Conservation (phyloP, 257 asterid species). For the Fraxinus excelsior region DNA sequence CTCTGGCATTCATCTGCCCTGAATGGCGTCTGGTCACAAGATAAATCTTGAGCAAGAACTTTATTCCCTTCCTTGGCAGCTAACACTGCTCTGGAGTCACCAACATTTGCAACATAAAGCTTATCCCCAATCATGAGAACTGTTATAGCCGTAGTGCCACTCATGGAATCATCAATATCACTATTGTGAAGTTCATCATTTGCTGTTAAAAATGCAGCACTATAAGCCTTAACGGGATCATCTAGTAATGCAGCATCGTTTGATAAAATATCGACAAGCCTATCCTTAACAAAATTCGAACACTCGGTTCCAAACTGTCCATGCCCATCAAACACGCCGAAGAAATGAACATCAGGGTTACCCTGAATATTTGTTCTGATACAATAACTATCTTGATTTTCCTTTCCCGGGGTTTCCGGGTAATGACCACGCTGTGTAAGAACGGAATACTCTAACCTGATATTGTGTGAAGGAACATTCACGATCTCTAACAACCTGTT, state of each 20-base stretch:
- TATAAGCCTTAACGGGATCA: conserved; percentile 80
- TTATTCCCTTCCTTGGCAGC: conserved; percentile 76
- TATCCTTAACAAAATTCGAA: conserved; percentile 69
- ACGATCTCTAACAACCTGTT: conserved; percentile 55
- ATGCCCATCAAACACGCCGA: conserved; percentile 96
- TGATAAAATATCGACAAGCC: conserved; percentile 62
- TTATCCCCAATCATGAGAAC: conserved; percentile 69
- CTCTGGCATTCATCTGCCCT: conserved; percentile 88
- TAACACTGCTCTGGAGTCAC: conserved; percentile 86
- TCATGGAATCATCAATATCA: conserved; percentile 82
- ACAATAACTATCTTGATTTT: conserved; percentile 82
- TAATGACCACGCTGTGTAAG: conserved; percentile 79
- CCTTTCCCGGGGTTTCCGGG: conserved; percentile 85
- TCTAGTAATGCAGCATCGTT: conserved; percentile 62
- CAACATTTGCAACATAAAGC: conserved; percentile 89
- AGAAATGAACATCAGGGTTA: conserved; percentile 87
- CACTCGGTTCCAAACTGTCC: conserved; percentile 79
- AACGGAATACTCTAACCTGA: conserved; percentile 63
- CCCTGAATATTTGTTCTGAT: conserved; percentile 65
- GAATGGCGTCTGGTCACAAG: conserved; percentile 86
- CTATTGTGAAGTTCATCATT: conserved; percentile 77
- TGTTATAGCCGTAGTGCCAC: conserved; percentile 94
- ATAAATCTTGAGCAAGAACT: conserved; percentile 67
- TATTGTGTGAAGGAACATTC: conserved; percentile 77
- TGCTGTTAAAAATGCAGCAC: conserved; percentile 59